These are phyloP conservation scores for Mrakia frigida DNA, from an alignment of 768 basidiomycete species.

Conservation along the genomic window DNA sequence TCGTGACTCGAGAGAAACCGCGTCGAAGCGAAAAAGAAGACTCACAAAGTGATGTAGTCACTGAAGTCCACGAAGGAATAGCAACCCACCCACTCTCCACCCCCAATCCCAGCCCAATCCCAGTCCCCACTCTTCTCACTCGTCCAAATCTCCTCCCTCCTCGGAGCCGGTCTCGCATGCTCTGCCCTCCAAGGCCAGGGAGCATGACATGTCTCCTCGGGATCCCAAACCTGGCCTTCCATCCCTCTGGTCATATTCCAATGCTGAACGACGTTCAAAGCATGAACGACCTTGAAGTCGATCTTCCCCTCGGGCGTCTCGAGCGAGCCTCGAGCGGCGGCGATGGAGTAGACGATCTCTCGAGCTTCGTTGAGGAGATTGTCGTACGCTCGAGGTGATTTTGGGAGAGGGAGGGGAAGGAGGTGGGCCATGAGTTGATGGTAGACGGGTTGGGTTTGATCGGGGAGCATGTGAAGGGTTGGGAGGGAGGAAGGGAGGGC, in stretches of 20 bases:
- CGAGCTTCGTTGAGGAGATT: background rate
- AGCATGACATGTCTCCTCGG: slow-evolving; percentile 32
- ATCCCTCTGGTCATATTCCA: slow-evolving; percentile 25
- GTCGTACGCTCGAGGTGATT: background rate
- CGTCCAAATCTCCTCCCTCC: slow-evolving; percentile 37
- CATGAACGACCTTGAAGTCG: slow-evolving; percentile 40
- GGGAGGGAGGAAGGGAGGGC: background rate
- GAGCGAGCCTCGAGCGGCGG: background rate
- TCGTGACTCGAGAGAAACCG: slow-evolving; percentile 38
- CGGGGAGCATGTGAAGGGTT: background rate
- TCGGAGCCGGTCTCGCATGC: slow-evolving; percentile 1
- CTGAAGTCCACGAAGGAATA: slow-evolving; percentile 44
- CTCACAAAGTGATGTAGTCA: slow-evolving; percentile 22
- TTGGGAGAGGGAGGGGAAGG: background rate
- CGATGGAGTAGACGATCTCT: background rate
- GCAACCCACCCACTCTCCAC: slow-evolving; percentile 41
- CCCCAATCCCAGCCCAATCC: slow-evolving; percentile 42
- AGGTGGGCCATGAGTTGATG: background rate
- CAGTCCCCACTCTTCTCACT: slow-evolving; percentile 34
- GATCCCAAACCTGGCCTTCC: slow-evolving; percentile 36
- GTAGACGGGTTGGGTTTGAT: background rate
- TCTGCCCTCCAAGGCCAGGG: slow-evolving; percentile 37
- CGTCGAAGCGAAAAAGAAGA: slow-evolving; percentile 26
- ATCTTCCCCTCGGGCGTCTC: slow-evolving; percentile 36
- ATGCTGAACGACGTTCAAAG: slow-evolving; percentile 38